phyloP scores from a whole-genome alignment of 306 rosid genomes.

The Ormosia semicastrata region DNA sequence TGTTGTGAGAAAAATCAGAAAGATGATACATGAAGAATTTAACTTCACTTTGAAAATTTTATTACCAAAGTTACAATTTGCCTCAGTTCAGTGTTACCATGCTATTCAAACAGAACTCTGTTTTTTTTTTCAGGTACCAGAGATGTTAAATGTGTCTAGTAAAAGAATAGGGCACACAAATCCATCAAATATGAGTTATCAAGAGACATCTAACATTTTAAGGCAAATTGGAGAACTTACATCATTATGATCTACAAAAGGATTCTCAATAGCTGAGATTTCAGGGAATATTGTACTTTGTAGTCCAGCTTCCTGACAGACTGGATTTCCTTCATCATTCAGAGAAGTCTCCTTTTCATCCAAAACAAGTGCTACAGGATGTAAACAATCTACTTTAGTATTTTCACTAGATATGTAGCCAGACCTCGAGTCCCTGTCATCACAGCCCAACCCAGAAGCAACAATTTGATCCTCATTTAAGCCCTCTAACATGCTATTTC shows the following conservation, averaged over 20 bases:
- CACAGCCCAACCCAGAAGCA: constrained; percentile 46
- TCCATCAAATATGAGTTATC: constrained; percentile 9
- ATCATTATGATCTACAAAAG: constrained; percentile 43
- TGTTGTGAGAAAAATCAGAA: not conserved
- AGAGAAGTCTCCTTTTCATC: constrained; percentile 46
- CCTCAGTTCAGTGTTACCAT: not conserved
- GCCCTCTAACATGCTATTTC: constrained; percentile 33
- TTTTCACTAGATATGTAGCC: constrained; percentile 38
- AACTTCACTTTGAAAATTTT: not conserved
- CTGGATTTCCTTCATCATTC: constrained; percentile 46
- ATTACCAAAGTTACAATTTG: not conserved
- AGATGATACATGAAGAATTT: not conserved
- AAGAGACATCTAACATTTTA: not conserved
- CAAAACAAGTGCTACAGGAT: constrained; percentile 39
- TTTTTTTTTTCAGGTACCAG: not conserved
- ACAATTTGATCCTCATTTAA: constrained; percentile 49
- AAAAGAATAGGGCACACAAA: not conserved
- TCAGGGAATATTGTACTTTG: constrained; percentile 42
- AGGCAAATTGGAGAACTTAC: constrained; percentile 54
- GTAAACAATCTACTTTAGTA: constrained; percentile 38
- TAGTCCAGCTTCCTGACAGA: constrained; percentile 46
- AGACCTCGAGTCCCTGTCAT: constrained; percentile 48
- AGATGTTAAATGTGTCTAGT: not conserved
- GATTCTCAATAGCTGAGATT: constrained; percentile 36
- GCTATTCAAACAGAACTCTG: not conserved